Evolutionary conservation across 2,329 filamentous ascomycete species (phyloP).

Genomic region (Orbilia brochopaga): DNA sequence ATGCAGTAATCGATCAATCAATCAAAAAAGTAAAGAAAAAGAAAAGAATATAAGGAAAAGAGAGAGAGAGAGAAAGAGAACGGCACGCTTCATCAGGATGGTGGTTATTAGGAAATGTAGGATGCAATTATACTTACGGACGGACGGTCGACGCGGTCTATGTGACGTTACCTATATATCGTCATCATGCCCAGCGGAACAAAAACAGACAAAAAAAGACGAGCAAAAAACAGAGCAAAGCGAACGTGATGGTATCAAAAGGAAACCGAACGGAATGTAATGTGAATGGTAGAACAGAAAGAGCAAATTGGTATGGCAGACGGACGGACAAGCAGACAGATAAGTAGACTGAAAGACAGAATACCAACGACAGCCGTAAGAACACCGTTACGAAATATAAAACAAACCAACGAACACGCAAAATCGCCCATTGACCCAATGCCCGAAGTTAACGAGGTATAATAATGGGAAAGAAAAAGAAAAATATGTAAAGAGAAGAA

Average conservation of each 20-base stretch:
- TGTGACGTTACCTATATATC: constrained; percentile 40
- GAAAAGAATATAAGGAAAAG: background rate
- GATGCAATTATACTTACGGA: constrained; percentile 47
- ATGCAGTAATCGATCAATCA: background rate
- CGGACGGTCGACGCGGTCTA: constrained; percentile 6
- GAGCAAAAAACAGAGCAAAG: constrained; percentile 25
- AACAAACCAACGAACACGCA: constrained; percentile 32
- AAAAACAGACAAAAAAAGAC: constrained; percentile 15
- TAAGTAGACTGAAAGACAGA: constrained; percentile 11
- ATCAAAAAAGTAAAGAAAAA: background rate
- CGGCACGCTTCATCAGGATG: constrained; percentile 24
- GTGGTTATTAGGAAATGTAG: constrained; percentile 21
- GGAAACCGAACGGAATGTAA: constrained; percentile 7
- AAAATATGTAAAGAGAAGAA: constrained; percentile 29
- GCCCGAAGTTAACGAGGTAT: constrained; percentile 48
- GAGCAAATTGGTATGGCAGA: constrained; percentile 46
- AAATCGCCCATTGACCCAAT: constrained; percentile 50
- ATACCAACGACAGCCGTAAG: constrained; percentile 51
- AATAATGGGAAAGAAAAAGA: constrained; percentile 23
- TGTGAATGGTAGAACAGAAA: constrained; percentile 21
- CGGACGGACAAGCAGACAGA: constrained; percentile 6
- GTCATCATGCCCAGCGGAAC: constrained; percentile 38
- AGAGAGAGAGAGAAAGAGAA: no score
- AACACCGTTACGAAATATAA: constrained; percentile 49
- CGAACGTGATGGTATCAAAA: constrained; percentile 50